Conservation (phyloP, 148 eudicot species). For the Rhododendron molle region DNA sequence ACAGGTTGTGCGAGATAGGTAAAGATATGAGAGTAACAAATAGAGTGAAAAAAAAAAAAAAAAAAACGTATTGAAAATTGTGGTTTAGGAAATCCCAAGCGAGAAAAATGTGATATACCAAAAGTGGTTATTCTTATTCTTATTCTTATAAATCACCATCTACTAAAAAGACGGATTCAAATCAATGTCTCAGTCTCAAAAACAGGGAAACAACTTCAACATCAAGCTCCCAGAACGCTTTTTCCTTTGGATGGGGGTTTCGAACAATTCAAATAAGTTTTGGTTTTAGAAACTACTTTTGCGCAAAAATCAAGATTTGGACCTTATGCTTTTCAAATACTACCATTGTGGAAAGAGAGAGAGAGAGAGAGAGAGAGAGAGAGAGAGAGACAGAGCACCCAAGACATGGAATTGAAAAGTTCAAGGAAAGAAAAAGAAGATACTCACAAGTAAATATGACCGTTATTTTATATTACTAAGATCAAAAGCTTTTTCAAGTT, state of each 20-base stretch:
- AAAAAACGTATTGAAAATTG: no score
- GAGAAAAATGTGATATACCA: no score
- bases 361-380: not conserved
- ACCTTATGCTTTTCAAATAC: slow-evolving; percentile 8
- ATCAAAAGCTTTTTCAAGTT: not conserved
- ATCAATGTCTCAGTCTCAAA: not conserved
- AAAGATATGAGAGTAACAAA: no score
- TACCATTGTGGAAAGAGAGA: not conserved
- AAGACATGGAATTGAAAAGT: not conserved
- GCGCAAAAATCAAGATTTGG: not conserved
- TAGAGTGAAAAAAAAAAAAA: no score
- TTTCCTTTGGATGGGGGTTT: not conserved
- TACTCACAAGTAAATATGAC: not conserved
- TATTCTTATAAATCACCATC: not conserved
- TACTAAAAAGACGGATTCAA: not conserved
- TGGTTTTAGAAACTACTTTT: not conserved
- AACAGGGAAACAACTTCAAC: not conserved
- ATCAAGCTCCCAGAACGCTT: not conserved
- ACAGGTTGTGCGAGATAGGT: no score
- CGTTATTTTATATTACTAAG: not conserved
- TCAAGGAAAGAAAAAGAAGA: not conserved
- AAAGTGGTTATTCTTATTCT: no score
- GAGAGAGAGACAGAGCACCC: not conserved
- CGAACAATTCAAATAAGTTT: slow-evolving; percentile 7
- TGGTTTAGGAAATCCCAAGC: no score